Evolutionary conservation across 306 rosid species (phyloP).

Genomic region (Malus asiatica): DNA sequence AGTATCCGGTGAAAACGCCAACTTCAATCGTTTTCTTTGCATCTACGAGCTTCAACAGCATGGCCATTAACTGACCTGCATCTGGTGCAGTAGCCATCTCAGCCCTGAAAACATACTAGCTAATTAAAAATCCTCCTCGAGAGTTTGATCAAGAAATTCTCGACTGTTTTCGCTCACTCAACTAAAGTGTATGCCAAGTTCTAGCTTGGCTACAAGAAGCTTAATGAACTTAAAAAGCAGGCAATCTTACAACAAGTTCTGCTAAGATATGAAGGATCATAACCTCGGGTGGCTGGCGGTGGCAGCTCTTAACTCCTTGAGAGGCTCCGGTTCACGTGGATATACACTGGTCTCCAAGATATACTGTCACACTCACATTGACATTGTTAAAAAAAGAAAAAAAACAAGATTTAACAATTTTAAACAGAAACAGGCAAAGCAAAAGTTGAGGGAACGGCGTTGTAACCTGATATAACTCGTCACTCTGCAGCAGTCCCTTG

Average conservation of each 20-base stretch:
- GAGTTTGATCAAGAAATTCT: background rate
- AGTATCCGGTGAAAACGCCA: slow-evolving; percentile 58
- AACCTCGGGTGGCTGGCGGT: slow-evolving; percentile 9
- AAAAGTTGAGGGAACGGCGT: background rate
- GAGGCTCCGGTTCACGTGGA: slow-evolving; percentile 49
- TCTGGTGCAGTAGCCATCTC: slow-evolving; percentile 36
- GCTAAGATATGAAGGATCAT: background rate
- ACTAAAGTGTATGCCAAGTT: background rate
- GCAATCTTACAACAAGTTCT: background rate
- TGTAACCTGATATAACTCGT: slow-evolving; percentile 20
- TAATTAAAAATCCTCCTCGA: background rate
- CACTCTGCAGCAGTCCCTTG: slow-evolving; percentile 33
- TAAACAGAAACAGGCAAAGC: background rate
- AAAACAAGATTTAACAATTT: background rate
- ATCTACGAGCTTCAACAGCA: slow-evolving; percentile 41
- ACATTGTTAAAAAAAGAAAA: background rate
- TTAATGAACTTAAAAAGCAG: background rate
- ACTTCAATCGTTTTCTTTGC: slow-evolving; percentile 54
- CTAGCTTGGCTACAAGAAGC: background rate
- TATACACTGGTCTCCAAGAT: slow-evolving; percentile 54
- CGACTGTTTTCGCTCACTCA: background rate
- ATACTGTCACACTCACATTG: slow-evolving; percentile 31
- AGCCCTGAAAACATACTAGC: slow-evolving; percentile 23
- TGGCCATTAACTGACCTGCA: slow-evolving; percentile 36
- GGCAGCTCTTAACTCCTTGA: slow-evolving; percentile 43